A percentile compares a stretch with the other conserved stretches of the same genome.
phyloP scores from a whole-genome alignment of 176 grass and related monocot species.

The Avena insularis region DNA sequence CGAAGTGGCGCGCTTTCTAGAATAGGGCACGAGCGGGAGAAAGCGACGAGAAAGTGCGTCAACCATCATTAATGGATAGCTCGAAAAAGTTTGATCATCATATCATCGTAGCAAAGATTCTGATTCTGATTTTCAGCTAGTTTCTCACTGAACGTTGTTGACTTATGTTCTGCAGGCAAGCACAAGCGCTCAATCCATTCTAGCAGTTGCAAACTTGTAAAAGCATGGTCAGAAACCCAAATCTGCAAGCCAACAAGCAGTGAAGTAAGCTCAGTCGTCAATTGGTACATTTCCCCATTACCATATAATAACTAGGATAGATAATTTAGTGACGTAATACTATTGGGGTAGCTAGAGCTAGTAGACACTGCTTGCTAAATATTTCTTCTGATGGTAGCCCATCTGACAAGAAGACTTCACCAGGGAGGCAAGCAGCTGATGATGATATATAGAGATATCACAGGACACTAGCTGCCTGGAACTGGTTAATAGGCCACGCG shows the following conservation, averaged over 20 bases:
- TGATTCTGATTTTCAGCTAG: constrained; percentile 8
- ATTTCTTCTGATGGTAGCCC: constrained; percentile 49
- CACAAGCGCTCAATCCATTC: constrained; percentile 26
- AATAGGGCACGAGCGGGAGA: no score
- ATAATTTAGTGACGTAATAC: constrained; percentile 43
- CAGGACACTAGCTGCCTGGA: constrained; percentile 2
- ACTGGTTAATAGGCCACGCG: constrained; percentile 22
- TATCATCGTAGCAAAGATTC: neutral
- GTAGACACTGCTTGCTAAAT: constrained; percentile 44
- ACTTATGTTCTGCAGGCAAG: constrained; percentile 23
- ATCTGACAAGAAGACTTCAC: constrained; percentile 56
- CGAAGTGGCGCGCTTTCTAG: no score
- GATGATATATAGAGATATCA: constrained; percentile 37
- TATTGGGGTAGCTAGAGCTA: constrained; percentile 4
- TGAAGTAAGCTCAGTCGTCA: constrained; percentile 37
- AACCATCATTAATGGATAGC: no score
- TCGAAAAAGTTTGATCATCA: no score
- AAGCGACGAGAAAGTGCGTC: no score
- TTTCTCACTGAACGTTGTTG: neutral
- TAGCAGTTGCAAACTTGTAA: constrained; percentile 11
- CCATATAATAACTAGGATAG: constrained; percentile 1
- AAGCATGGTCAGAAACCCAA: constrained; percentile 40
- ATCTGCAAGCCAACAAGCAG: constrained; percentile 39
- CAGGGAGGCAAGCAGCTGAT: constrained; percentile 33
- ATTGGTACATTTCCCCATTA: constrained; percentile 35